phyloP scores from a whole-genome alignment of 1,139 yeast genomes.

The Suhomyces bribrorum region DNA sequence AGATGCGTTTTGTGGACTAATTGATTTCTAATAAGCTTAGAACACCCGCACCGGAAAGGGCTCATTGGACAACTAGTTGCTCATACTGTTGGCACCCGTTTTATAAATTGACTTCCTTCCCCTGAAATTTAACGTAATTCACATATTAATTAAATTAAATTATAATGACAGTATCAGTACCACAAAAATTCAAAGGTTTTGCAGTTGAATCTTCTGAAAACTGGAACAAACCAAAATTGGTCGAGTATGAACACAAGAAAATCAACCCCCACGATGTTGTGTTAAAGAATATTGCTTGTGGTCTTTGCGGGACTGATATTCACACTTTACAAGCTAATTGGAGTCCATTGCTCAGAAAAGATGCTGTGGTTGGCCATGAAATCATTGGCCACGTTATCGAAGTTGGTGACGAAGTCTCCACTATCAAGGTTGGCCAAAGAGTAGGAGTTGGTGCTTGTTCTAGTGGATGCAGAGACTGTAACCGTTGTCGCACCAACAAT shows the following conservation, averaged over 20 bases:
- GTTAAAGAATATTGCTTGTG: slow-evolving; percentile 50
- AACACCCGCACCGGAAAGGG: too few species aligned
- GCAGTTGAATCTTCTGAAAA: slow-evolving; percentile 40
- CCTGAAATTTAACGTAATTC: background rate
- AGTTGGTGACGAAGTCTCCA: slow-evolving; percentile 49
- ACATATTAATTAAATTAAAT: too few species aligned
- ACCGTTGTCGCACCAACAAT: slow-evolving; percentile 44
- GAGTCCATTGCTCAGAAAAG: slow-evolving; percentile 32
- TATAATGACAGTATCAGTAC: slow-evolving; percentile 18
- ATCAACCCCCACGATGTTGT: slow-evolving; percentile 45
- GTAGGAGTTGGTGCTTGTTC: slow-evolving; percentile 65
- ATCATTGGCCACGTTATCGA: slow-evolving; percentile 55
- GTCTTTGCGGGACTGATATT: slow-evolving; percentile 63
- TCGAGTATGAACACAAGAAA: slow-evolving; percentile 41
- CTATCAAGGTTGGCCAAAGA: slow-evolving; percentile 54
- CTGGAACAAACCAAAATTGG: slow-evolving; percentile 47
- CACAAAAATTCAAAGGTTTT: slow-evolving; percentile 44
- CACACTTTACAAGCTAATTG: slow-evolving; percentile 51
- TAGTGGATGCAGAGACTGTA: slow-evolving; percentile 51
- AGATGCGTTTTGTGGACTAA: too few species aligned
- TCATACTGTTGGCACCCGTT: too few species aligned
- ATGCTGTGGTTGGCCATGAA: slow-evolving; percentile 49
- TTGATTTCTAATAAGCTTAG: too few species aligned
- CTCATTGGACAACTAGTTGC: too few species aligned
- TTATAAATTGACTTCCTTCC: too few species aligned